Conservation (phyloP, 2,329 filamentous ascomycete genomes). For the Phyllosticta citrichinensis region DNA sequence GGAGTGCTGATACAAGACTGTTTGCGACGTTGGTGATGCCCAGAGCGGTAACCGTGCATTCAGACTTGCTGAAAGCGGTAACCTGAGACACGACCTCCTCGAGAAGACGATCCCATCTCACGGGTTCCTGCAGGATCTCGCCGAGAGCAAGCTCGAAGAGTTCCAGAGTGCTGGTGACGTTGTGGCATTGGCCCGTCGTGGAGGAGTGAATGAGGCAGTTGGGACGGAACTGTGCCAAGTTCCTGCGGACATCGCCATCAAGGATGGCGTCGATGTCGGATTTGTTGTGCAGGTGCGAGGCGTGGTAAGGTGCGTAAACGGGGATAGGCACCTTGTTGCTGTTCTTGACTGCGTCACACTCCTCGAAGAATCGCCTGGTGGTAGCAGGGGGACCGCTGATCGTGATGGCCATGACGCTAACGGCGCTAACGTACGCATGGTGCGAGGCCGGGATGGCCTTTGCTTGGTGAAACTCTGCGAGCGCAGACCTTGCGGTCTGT, state of each 20-base stretch:
- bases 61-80: conserved; percentile 29
- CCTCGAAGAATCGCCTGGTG: conserved; percentile 41
- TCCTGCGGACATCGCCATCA: conserved; percentile 26
- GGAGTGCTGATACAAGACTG: conserved; percentile 45
- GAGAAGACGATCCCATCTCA: conserved; percentile 40
- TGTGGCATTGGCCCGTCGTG: conserved; percentile 35
- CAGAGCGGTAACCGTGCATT: conserved; percentile 38
- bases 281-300: conserved; percentile 43
- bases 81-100: conserved; percentile 39
- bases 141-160: conserved; percentile 33
- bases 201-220: conserved; percentile 38
- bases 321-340: conserved; percentile 44
- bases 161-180: conserved; percentile 36
- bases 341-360: conserved; percentile 38
- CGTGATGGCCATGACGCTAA: conserved; percentile 49
- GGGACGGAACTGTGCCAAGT: conserved; percentile 34
- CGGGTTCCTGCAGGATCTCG: conserved; percentile 38
- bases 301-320: conserved; percentile 51
- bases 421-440: conserved; percentile 49
- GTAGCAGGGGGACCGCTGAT: conserved; percentile 49
- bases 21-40: conserved; percentile 45
- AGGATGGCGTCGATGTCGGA: conserved; percentile 44
- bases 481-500: conserved; percentile 38
- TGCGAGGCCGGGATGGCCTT: conserved; percentile 42
- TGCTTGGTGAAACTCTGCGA: conserved; percentile 49